Conservation (phyloP, 2,329 filamentous ascomycete genomes). For the Sporothrix humicola region DNA sequence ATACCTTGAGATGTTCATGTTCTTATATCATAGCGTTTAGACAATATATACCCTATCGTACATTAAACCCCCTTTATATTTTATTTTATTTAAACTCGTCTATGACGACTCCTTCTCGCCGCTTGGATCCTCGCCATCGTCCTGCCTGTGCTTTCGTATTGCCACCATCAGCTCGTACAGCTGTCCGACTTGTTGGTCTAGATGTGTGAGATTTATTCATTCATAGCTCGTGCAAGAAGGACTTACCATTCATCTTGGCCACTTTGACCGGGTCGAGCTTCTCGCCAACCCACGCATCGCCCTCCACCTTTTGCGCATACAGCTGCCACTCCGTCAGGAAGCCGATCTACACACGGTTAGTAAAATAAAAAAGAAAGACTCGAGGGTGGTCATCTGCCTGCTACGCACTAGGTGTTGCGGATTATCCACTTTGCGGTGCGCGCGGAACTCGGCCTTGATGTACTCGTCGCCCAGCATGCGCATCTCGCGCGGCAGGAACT, state of each 20-base stretch:
- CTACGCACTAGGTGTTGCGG: conserved; percentile 78
- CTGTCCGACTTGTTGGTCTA: conserved; percentile 92
- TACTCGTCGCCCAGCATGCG: conserved; percentile 89
- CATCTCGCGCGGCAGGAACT: conserved; percentile 73
- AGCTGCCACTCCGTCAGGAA: conserved; percentile 97
- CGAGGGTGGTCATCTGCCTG: too few species aligned
- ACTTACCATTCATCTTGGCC: conserved; percentile 90
- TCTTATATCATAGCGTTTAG: neutral
- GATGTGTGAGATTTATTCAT: conserved; percentile 25
- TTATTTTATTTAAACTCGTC: too few species aligned
- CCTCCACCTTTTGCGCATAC: conserved; percentile 91
- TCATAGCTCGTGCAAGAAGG: neutral
- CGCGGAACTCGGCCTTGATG: conserved; percentile 88
- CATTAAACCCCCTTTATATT: neutral
- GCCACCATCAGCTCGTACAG: conserved; percentile 92
- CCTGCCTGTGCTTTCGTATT: conserved; percentile 58
- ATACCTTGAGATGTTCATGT: neutral
- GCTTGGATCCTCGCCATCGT: conserved; percentile 28
- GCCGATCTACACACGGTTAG: conserved; percentile 69
- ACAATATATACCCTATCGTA: conserved; percentile 27
- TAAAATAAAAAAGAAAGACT: neutral
- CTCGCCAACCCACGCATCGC: conserved; percentile 81
- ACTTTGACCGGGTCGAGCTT: conserved; percentile 83
- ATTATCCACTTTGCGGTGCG: conserved; percentile 83
- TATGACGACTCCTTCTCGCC: conserved; percentile 9